phyloP scores from a whole-genome alignment of 2,329 filamentous ascomycete species.

The Sclerotinia trifoliorum region DNA sequence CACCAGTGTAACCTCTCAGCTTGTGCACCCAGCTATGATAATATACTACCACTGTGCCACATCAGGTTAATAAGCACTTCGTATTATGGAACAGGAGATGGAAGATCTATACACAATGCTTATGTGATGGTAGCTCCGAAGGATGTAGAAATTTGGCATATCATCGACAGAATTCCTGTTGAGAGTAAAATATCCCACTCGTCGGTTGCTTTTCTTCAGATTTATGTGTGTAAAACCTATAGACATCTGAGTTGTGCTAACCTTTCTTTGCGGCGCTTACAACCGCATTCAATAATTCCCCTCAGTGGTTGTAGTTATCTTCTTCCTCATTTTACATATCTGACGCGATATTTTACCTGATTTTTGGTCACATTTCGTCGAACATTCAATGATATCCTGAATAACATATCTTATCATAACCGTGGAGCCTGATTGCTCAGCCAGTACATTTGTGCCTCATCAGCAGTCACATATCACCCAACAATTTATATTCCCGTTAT shows the following conservation, averaged over 20 bases:
- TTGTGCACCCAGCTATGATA: neutral
- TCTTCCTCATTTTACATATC: neutral
- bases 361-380: too few relatives aligned
- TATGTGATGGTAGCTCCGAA: neutral
- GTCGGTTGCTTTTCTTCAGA: neutral
- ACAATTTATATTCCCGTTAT: neutral
- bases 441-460: neutral
- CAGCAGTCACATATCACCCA: neutral
- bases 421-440: neutral
- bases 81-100: neutral
- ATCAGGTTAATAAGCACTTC: neutral
- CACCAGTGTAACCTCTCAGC: neutral
- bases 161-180: neutral
- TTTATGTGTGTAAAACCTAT: neutral
- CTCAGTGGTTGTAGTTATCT: neutral
- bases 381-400: too few relatives aligned
- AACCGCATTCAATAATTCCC: neutral
- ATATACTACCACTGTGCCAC: neutral
- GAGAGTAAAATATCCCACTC: neutral
- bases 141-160: neutral
- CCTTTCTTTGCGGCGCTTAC: neutral
- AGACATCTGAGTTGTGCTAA: neutral
- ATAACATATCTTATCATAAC: neutral
- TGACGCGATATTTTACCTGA: neutral
- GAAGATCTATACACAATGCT: neutral